Evolutionary conservation across 2,329 filamentous ascomycete species (phyloP), one percentile per base, ranked within the genome.

Genomic region (Aspergillus flavus): DNA sequence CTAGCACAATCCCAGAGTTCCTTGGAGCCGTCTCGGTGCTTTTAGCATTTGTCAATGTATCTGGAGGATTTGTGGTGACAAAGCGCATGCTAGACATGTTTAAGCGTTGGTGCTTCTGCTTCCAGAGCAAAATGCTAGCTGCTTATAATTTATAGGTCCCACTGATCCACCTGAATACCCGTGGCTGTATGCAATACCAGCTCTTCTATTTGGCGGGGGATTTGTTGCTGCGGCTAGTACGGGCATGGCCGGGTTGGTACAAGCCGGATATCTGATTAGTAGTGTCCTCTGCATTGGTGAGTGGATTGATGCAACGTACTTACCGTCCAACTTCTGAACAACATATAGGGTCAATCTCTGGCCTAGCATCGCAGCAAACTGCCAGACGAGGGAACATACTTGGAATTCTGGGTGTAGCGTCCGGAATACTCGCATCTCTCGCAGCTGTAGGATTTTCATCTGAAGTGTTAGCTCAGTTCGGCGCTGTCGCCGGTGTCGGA

Each of bases 1-100:
- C 92, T 0, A 87, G 89, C 70, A 96, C 92, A 0, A 83, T 96
- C 6, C 93, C 93, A 0, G 92, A 96, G 74, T 78, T 81, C 2
- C 87, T 97, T 41, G 93, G 93, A 60, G 91, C 93, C 2, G 78
- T 88, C 1, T 96, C 92, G 1, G 93, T 96, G 1, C 81, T 95
- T 6, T 81, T 97, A 23, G 93, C 93, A 0, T 96, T 95, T 73
- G 91, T 96, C 66, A 96, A 96, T 68, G 89, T 97, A 3, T 90
- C 91, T 0, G 93, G 93, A 62, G 93, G 93, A 0, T 97, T 97
- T 65, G 91, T 96, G 50, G 92, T 97, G 64, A 96, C 93, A 3
- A 96, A 96, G 80, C 86, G 93, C 66, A 97, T 97, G 93, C 83
- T 97, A 50, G 93, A 96, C 75, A 94, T 94, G 91, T 94, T 94